phyloP scores from a whole-genome alignment of 495 filamentous ascomycete genomes.

The Venustampulla echinocandica region DNA sequence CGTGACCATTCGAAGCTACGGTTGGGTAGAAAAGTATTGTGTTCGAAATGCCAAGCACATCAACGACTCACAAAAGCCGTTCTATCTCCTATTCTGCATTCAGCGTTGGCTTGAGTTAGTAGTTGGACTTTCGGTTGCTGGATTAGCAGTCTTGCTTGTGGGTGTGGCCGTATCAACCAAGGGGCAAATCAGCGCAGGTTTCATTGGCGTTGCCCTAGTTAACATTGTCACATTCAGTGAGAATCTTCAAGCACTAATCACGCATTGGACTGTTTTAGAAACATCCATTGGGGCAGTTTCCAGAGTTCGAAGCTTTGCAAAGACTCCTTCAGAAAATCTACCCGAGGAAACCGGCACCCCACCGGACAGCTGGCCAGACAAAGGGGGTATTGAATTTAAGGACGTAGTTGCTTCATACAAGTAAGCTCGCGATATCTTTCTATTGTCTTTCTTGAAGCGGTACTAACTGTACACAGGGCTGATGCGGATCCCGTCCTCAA shows the following conservation, averaged over 20 bases:
- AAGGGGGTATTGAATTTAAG: constrained; percentile 37
- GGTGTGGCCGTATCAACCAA: constrained; percentile 26
- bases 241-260: not conserved
- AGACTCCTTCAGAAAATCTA: constrained; percentile 13
- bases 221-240: constrained; percentile 45
- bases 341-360: constrained; percentile 11
- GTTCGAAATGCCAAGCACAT: constrained; percentile 21
- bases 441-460: constrained; percentile 27
- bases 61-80: constrained; percentile 32
- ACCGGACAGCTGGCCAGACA: constrained; percentile 25
- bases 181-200: constrained; percentile 16
- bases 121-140: constrained; percentile 31
- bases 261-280: constrained; percentile 31
- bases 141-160: constrained; percentile 26
- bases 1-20: constrained; percentile 34
- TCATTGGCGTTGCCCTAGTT: constrained; percentile 15
- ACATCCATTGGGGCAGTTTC: constrained; percentile 32
- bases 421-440: not conserved
- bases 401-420: constrained; percentile 34
- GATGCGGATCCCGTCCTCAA: constrained; percentile 21
- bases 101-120: constrained; percentile 36
- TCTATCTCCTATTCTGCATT: constrained; percentile 35
- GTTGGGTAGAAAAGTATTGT: constrained; percentile 32
- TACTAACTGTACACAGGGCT: constrained; percentile 16
- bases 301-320: constrained; percentile 23